Base-by-base conservation (phyloP, 805 yeast species). In the Candida incommunis region DNA sequence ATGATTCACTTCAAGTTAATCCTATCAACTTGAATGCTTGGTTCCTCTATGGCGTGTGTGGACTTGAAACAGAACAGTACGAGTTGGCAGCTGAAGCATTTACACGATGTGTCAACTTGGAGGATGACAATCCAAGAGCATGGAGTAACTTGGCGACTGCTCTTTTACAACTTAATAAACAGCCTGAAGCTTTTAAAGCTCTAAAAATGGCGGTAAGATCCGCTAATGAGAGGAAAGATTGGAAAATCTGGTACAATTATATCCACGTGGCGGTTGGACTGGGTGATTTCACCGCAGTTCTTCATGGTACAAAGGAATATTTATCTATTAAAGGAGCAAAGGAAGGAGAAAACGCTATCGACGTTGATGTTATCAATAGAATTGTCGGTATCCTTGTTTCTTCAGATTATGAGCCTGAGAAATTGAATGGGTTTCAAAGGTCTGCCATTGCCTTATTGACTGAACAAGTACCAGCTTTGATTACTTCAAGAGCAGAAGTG, bases 101-200 rank as follows among this genome's bases (percentile, higher is more conserved):
- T 59, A 80, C 95, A 0, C 70, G 96, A 55, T 86, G 96, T 65
- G 88, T 87, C 25, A 69, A 94, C 0, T 59, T 88, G 31, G 95
- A 87, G 59, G 94, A 83, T 22, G 71, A 79, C 0, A 86, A 78
- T 55, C 69, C 88, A 1, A 77, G 77, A 57, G 76, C 95, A 2
- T 92, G 98, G 98, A 79, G 94, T 9, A 92, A 92, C 57, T 69
- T 92, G 54, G 86, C 95, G 3, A 78, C 92, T 9, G 79, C 96
- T 0, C 70, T 84, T 45, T 64, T 87, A 34, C 74, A 73, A 50
- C 57, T 73, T 44, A 79, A 73, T 44, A 82, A 83, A 60, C 61
- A 74, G 20, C 72, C 74, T 50, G 94, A 86, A 52, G 95, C 97
- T 0, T 80, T 84, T 56, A 78, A 75, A 50, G 96, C 98, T 1